Conservation (phyloP, 2,329 filamentous ascomycete species). For the Colletotrichum theobromicola region DNA sequence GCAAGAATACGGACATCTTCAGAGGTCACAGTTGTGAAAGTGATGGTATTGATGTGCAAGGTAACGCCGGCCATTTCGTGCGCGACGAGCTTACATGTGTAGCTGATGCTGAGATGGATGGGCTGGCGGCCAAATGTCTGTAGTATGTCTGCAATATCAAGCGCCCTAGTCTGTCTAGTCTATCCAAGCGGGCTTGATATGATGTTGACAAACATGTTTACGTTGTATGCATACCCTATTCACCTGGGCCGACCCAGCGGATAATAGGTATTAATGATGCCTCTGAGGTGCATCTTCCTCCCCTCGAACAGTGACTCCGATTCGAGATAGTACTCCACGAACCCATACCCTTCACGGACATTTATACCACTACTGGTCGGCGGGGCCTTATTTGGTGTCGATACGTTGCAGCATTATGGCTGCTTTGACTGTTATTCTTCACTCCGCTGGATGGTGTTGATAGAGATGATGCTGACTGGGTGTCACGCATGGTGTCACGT, state of each 20-base stretch:
- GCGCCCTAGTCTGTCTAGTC: no score
- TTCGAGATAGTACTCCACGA: neutral
- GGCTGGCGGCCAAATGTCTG: neutral
- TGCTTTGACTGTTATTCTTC: neutral
- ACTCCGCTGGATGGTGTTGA: neutral
- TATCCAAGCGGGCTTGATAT: no score
- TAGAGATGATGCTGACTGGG: neutral
- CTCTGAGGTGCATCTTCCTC: neutral
- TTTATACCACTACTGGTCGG: neutral
- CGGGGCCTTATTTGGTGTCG: neutral
- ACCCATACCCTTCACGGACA: neutral
- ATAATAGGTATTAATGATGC: no score
- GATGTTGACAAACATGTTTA: no score
- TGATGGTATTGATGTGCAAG: neutral
- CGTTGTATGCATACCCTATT: no score
- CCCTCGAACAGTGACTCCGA: neutral
- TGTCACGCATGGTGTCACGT: accelerated
- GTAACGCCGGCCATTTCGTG: neutral
- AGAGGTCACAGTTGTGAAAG: neutral
- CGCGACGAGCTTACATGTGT: neutral
- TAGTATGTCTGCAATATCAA: neutral
- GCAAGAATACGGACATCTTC: neutral
- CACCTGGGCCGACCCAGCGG: no score
- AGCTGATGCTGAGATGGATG: neutral
- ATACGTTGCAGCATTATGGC: neutral